Evolutionary conservation across 1,139 yeast genomes (phyloP).

Genomic region (Torulaspora globosa): DNA sequence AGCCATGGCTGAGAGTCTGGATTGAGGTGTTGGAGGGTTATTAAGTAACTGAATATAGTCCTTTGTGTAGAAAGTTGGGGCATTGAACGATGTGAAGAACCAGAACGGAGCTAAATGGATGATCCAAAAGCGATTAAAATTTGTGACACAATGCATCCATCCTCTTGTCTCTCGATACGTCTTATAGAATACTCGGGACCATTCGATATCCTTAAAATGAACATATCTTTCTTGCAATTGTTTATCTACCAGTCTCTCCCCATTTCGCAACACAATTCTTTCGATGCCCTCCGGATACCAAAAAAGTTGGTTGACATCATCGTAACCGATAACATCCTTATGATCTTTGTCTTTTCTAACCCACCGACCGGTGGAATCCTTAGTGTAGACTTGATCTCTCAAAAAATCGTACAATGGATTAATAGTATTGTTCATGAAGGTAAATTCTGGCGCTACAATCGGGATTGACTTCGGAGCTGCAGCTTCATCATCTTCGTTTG

Average conservation of each 20-base stretch:
- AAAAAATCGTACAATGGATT: constrained; percentile 69
- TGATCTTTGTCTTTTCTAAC: constrained; percentile 62
- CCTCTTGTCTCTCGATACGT: constrained; percentile 71
- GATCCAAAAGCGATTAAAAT: constrained; percentile 80
- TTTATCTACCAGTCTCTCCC: constrained; percentile 44
- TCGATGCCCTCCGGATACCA: constrained; percentile 70
- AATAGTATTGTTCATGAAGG: constrained; percentile 61
- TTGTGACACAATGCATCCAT: constrained; percentile 73
- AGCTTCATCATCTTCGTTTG: not conserved
- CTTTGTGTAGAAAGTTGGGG: constrained; percentile 70
- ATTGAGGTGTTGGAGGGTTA: constrained; percentile 63
- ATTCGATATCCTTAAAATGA: constrained; percentile 48
- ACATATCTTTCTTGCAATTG: constrained; percentile 46
- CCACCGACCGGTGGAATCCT: constrained; percentile 40
- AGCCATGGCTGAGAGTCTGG: constrained; percentile 58
- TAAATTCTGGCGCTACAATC: constrained; percentile 30
- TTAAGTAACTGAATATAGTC: constrained; percentile 54
- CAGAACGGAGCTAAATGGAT: constrained; percentile 74
- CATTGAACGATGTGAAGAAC: constrained; percentile 75
- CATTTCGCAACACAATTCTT: constrained; percentile 45
- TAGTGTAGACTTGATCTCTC: constrained; percentile 50
- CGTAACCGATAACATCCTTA: constrained; percentile 69
- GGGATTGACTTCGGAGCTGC: not conserved
- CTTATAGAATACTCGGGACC: constrained; percentile 64
- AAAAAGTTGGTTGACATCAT: constrained; percentile 78